These are phyloP conservation scores for Copromyces sp. DNA, from an alignment of 495 filamentous ascomycete genomes.

Conservation along the genomic window DNA sequence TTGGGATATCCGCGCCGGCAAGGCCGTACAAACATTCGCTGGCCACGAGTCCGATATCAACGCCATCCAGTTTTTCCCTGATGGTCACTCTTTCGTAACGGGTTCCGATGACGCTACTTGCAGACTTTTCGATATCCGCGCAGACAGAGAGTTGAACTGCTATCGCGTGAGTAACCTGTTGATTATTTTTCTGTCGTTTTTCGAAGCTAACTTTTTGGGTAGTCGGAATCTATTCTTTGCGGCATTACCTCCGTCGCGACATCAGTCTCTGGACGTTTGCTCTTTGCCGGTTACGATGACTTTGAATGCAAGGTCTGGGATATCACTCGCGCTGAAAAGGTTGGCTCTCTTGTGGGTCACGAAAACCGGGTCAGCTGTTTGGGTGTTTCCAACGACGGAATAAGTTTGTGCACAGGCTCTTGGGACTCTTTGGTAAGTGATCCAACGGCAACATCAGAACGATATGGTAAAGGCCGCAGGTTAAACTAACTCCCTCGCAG, in stretches of 20 bases:
- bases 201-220: constrained; percentile 15
- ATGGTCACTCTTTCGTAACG: constrained; percentile 96
- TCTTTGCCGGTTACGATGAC: constrained; percentile 97
- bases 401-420: constrained; percentile 98
- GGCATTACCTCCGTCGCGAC: constrained; percentile 98
- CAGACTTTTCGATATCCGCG: constrained; percentile 94
- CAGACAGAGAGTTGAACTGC: constrained; percentile 89
- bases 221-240: constrained; percentile 96
- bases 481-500: constrained; percentile 36
- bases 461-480: background rate
- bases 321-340: constrained; percentile 89
- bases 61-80: constrained; percentile 98
- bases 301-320: constrained; percentile 99
- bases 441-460: background rate
- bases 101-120: constrained; percentile 97
- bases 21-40: constrained; percentile 96
- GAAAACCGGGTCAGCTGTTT: constrained; percentile 98
- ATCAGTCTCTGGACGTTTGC: constrained; percentile 87
- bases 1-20: constrained; percentile 97
- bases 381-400: constrained; percentile 96
- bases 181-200: background rate
- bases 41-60: constrained; percentile 99
- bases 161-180: constrained; percentile 65
- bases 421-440: constrained; percentile 94
- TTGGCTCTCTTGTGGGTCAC: constrained; percentile 90